Percentiles rank a stretch among this genome's conserved stretches.
These are phyloP conservation scores for Chlorella sp. DNA, from an alignment of 139 green algal genomes.

Conservation along the genomic window DNA sequence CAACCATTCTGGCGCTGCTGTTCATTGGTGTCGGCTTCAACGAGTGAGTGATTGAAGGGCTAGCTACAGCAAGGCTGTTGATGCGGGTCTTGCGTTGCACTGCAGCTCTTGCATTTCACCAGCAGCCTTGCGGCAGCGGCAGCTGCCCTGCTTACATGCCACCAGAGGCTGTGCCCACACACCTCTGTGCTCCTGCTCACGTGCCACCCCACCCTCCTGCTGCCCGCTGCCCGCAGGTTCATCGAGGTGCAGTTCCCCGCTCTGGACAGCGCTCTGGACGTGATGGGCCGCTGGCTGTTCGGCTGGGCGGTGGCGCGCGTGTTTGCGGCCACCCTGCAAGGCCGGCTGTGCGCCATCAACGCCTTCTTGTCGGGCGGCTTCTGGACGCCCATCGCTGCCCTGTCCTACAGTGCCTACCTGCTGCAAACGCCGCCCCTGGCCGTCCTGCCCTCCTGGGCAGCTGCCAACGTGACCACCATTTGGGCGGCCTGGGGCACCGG, in stretches of 20 bases:
- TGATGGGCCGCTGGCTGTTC: neutral
- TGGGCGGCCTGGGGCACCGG: neutral
- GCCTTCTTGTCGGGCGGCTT: neutral
- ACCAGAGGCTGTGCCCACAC: too few relatives aligned
- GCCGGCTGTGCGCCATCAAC: neutral
- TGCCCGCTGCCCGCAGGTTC: neutral
- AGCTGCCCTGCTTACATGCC: too few relatives aligned
- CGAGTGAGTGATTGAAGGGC: neutral
- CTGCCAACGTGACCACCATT: neutral
- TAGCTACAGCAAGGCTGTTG: too few relatives aligned
- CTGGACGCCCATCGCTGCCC: neutral
- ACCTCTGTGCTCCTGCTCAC: too few relatives aligned
- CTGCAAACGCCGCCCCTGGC: neutral
- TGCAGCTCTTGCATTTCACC: neutral
- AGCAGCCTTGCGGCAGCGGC: too few relatives aligned
- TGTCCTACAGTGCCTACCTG: neutral
- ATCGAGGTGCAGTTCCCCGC: neutral
- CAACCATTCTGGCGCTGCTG: neutral
- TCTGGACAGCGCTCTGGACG: neutral
- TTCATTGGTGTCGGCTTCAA: neutral
- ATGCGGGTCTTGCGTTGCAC: neutral
- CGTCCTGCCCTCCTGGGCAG: neutral
- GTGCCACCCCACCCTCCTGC: too few relatives aligned
- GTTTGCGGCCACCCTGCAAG: neutral
- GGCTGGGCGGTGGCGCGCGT: neutral